Percentiles rank a stretch among this genome's conserved stretches.
These are phyloP conservation scores for Didymella keratinophila DNA, from an alignment of 2,329 filamentous ascomycete genomes.

Conservation along the genomic window DNA sequence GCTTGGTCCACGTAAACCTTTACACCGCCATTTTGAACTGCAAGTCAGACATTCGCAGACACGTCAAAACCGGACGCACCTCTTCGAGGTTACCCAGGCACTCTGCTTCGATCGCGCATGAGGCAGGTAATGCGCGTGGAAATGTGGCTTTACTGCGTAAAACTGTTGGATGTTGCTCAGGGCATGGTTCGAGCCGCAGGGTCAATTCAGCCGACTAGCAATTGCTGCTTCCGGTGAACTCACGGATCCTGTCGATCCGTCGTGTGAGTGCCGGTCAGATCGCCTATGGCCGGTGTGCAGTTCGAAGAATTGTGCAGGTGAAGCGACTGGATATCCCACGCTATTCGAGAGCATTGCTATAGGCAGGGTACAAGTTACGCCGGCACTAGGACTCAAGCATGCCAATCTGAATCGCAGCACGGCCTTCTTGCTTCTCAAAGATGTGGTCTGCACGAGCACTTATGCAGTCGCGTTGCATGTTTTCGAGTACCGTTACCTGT, in stretches of 20 bases:
- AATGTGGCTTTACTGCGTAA: background rate
- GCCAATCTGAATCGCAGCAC: constrained; percentile 8
- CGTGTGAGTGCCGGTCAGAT: background rate
- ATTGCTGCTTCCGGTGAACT: background rate
- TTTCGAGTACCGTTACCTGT: constrained; percentile 9
- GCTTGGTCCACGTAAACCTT: constrained; percentile 18
- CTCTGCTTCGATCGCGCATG: background rate
- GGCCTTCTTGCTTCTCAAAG: constrained; percentile 3
- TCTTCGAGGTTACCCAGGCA: background rate
- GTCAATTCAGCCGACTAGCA: background rate
- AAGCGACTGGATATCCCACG: constrained; percentile 1
- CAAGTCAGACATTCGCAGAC: constrained; percentile 1
- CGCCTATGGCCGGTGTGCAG: background rate
- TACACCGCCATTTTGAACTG: constrained; percentile 13
- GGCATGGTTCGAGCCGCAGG: background rate
- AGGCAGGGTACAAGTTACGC: background rate
- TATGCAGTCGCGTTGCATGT: constrained; percentile 16
- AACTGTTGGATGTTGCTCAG: background rate
- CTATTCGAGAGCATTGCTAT: constrained; percentile 5
- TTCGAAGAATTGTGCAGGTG: constrained; percentile 1
- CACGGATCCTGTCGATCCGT: background rate
- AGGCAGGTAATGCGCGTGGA: background rate
- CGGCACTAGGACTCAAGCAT: constrained; percentile 3
- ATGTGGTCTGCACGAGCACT: constrained; percentile 10
- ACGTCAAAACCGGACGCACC: background rate